Evolutionary conservation across 352 stramenopile genomes (phyloP), one percentile per base, ranked within the genome.

Genomic region (Peronospora tabacina): DNA sequence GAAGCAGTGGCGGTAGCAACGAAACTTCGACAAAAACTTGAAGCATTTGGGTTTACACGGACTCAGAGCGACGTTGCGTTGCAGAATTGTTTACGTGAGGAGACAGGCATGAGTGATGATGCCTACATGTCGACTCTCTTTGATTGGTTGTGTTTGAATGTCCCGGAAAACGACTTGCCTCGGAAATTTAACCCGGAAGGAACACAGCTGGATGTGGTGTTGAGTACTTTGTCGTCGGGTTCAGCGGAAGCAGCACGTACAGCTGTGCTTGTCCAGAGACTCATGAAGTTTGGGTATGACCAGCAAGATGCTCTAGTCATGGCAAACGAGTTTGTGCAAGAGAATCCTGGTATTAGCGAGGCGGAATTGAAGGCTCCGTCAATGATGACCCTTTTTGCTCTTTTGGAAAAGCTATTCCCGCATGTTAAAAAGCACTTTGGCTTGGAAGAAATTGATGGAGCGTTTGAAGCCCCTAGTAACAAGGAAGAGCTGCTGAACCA

Each of bases 151-250:
- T 94, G 80, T 49, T 55, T 94, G 44, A 72, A 94, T 28, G 60
- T 91, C 2, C 67, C 79, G 0, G 82, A 94, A 44, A 56, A 65
- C 16, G 80, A 88, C 12, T 54, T 94, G 5, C 82, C 82, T 5
- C 89, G 85, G 57, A 70, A 71, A 8, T 96, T 96, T 52, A 90
- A 91, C 44, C 82, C 87, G 1, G 63, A 84, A 40, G 87, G 87
- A 15, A 95, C 88, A n/a, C 85, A 96, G 34, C 64, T 96, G 12
- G 87, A 96, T 44, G 85, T 94, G 6, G 71, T 93, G 2, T 45
- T 82, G 2, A 61, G 61, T 2, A 37, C 39, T 9, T 50, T 49
- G 13, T 50, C 54, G 5, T n/a, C 39, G 8, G 33, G 59, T 5
- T 37, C 36, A 17, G 22, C 63, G 12, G 24, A 59, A 11, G 33